These are phyloP conservation scores for Syncephalastrum contaminatum DNA, from an alignment of 371 early-diverging fungal species.

Conservation along the genomic window DNA sequence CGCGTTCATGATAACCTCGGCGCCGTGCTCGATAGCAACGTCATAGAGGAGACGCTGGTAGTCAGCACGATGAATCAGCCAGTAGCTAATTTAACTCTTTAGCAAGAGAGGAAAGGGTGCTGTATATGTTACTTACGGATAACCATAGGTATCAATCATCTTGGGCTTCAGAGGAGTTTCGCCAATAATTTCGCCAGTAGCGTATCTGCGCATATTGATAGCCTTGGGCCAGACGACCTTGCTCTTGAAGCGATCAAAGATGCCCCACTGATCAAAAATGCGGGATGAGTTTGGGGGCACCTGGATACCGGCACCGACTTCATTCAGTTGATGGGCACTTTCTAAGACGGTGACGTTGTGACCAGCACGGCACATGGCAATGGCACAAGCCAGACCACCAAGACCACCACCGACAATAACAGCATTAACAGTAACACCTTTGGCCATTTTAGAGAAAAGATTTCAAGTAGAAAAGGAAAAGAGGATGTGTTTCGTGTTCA, in stretches of 20 bases:
- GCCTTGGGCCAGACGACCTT: slow-evolving; percentile 26
- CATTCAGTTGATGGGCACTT: slow-evolving; percentile 19
- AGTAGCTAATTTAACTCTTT: slow-evolving; percentile 14
- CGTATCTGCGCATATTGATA: slow-evolving; percentile 28
- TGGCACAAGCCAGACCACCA: slow-evolving; percentile 30
- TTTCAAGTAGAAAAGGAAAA: slow-evolving; percentile 3
- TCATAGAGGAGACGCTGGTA: slow-evolving; percentile 22
- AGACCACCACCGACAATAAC: slow-evolving; percentile 26
- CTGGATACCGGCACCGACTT: slow-evolving; percentile 33
- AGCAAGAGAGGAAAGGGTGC: background rate
- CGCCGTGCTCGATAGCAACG: slow-evolving; percentile 20
- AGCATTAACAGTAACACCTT: slow-evolving; percentile 10
- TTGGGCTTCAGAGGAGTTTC: slow-evolving; percentile 21
- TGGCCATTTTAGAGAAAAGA: background rate
- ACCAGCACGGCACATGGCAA: slow-evolving; percentile 22
- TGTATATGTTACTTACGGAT: slow-evolving; percentile 21
- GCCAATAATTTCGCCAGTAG: slow-evolving; percentile 27
- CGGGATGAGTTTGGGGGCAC: slow-evolving; percentile 29
- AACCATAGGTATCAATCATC: slow-evolving; percentile 24
- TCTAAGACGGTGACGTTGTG: slow-evolving; percentile 26
- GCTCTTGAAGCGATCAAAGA: slow-evolving; percentile 18
- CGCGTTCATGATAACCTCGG: slow-evolving; percentile 18
- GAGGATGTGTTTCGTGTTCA: background rate
- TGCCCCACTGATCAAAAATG: slow-evolving; percentile 22
- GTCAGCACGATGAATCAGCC: slow-evolving; percentile 28